phyloP scores from a whole-genome alignment of 805 yeast genomes.

The Barnettozyma sucrosica region DNA sequence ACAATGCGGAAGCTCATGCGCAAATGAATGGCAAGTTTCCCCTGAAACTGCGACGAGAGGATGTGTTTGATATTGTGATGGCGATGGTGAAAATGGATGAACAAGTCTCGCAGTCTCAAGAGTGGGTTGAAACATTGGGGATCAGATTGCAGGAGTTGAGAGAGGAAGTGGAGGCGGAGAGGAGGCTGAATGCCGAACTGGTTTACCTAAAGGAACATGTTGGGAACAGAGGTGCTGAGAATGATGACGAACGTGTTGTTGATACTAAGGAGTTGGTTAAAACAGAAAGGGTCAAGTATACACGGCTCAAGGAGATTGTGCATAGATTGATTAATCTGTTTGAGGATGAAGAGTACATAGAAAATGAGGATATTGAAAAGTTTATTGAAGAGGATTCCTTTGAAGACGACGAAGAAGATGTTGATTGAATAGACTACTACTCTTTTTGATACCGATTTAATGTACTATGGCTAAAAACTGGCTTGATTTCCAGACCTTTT shows the following conservation, averaged over 20 bases:
- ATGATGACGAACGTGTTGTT: not conserved
- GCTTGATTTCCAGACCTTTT: slow-evolving; percentile 34
- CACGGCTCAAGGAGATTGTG: not conserved
- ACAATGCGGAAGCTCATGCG: slow-evolving; percentile 7
- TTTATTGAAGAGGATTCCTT: not conserved
- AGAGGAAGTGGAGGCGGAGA: slow-evolving; percentile 4
- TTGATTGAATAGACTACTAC: not conserved
- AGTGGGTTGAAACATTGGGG: not conserved
- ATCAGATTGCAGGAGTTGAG: not conserved
- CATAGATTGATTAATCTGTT: not conserved
- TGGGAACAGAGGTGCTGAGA: not conserved
- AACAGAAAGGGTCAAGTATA: not conserved
- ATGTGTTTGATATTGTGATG: slow-evolving; percentile 19
- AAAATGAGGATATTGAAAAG: no score
- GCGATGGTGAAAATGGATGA: slow-evolving; percentile 13
- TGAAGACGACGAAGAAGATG: no score
- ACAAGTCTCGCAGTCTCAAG: slow-evolving; percentile 13
- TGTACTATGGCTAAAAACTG: slow-evolving; percentile 2
- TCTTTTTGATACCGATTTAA: not conserved
- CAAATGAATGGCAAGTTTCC: slow-evolving; percentile 18
- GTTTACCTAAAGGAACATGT: slow-evolving; percentile 1
- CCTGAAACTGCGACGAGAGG: slow-evolving; percentile 20
- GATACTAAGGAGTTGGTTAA: not conserved
- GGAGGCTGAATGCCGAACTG: slow-evolving; percentile 3
- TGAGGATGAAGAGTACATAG: not conserved